phyloP scores from a whole-genome alignment of 768 basidiomycete genomes.

The Tephrocybe rancida region DNA sequence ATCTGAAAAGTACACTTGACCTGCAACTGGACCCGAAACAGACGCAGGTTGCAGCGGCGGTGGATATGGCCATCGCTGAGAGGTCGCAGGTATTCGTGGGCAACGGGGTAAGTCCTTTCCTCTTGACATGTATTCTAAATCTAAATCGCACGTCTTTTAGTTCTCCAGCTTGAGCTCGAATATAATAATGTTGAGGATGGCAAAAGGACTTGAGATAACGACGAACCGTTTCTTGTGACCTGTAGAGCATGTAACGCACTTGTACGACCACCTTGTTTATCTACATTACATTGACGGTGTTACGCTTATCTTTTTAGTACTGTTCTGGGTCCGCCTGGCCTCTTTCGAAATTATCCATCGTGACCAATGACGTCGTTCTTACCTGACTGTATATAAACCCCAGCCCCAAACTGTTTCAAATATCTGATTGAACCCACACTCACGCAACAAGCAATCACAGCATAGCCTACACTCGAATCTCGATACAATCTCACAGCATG shows the following conservation, averaged over 20 bases:
- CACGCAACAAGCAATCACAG: neutral
- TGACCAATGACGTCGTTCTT: constrained; percentile 17
- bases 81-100: constrained; percentile 62
- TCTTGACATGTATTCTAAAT: neutral
- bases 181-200: constrained; percentile 47
- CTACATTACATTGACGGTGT: neutral
- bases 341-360: neutral
- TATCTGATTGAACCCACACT: constrained; percentile 9
- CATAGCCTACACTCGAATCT: neutral
- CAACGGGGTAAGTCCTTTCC: constrained; percentile 49
- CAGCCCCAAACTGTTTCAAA: too few relatives aligned
- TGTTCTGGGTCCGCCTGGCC: too few relatives aligned
- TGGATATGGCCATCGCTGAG: constrained; percentile 64
- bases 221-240: constrained; percentile 45
- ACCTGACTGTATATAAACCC: constrained; percentile 6
- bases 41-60: constrained; percentile 47
- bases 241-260: neutral
- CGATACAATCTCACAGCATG: neutral
- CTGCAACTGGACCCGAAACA: constrained; percentile 47
- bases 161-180: constrained; percentile 56
- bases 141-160: constrained; percentile 15
- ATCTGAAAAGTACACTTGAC: constrained; percentile 44
- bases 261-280: constrained; percentile 8
- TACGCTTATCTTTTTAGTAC: neutral
- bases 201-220: constrained; percentile 39